Base-by-base conservation (phyloP, 306 rosid species). In the Prunus salicina region DNA sequence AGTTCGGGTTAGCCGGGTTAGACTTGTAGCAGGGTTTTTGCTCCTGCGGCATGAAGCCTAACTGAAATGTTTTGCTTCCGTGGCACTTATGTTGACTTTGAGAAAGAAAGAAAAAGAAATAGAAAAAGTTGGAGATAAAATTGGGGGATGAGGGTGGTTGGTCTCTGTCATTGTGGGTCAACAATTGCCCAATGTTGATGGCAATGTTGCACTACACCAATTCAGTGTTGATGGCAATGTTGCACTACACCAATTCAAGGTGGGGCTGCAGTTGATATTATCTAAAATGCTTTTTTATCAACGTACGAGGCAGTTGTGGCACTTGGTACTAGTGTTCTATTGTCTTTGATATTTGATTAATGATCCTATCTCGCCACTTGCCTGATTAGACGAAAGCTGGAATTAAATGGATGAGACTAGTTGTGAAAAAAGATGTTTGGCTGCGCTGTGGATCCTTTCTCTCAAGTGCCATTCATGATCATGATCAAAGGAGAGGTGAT, bases 141-240 rank as follows among this genome's bases (percentile, higher is more conserved):
- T 1, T 18, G 2, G 15, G 18, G 9, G 15, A 18, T 19, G 41
- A 56, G 56, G 50, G 32, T 14, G 16, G 75, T 67, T 45, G 38
- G 71, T 80, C 76, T 75, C 71, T 57, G 38, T 53, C 67, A 50
- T 10, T 68, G 83, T 80, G 83, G 79, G 83, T 38, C 70, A 67
- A 61, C 32, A 15, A 50, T 20, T 67, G 68, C 12, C 18, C 66
- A 68, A 51, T 74, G 71, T 69, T 75, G 65, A 74, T 74, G 83
- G 70, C 60, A 51, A 22, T 65, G 38, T 15, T 65, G 45, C 63
- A 12, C 72, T 74, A 12, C 14, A 6, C 71, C n/a, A 50, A 50
- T 68, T 50, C 30, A 28, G 30, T 28, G 32, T 30, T 30, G 32
- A 30, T 30, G 32, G 32, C 32, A 30, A 30, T 30, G 38, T 15